Conservation (phyloP, 768 basidiomycete genomes). For the Mrakia frigida region DNA sequence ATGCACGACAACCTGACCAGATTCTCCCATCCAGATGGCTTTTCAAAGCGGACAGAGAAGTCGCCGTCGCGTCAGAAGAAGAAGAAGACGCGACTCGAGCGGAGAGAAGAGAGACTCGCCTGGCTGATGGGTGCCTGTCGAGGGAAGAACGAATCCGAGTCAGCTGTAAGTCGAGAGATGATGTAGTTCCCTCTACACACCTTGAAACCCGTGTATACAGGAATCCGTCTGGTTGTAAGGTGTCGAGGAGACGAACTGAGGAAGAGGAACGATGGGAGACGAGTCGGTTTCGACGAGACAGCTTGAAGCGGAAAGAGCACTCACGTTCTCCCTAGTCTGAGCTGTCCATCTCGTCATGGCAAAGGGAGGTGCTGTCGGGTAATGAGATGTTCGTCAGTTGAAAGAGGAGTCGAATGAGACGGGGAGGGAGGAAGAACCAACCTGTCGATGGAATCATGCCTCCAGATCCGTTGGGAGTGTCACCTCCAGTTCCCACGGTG, state of each 20-base stretch:
- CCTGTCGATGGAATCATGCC: slow-evolving; percentile 59
- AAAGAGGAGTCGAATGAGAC: not conserved
- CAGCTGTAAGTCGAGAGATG: not conserved
- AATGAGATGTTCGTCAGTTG: slow-evolving; percentile 43
- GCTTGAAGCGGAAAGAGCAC: not conserved
- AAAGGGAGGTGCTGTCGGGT: slow-evolving; percentile 57
- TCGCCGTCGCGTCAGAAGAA: not conserved
- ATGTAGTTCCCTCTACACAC: slow-evolving; percentile 44
- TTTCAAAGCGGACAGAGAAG: slow-evolving; percentile 43
- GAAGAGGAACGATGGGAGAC: not conserved
- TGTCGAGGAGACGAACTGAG: slow-evolving; percentile 35
- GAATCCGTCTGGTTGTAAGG: slow-evolving; percentile 49
- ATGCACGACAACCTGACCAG: slow-evolving; percentile 47
- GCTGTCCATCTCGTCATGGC: slow-evolving; percentile 84
- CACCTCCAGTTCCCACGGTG: slow-evolving; percentile 22
- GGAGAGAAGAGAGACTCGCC: not conserved
- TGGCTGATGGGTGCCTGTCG: slow-evolving; percentile 21
- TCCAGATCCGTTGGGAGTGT: slow-evolving; percentile 25
- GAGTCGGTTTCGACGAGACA: slow-evolving; percentile 38
- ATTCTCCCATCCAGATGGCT: slow-evolving; percentile 74
- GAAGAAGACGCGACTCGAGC: not conserved
- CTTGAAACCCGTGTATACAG: slow-evolving; percentile 67
- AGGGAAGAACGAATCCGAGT: not conserved
- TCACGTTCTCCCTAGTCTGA: slow-evolving; percentile 60
- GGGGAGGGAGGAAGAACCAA: not conserved